Percentiles rank a stretch among this genome's conserved stretches.
phyloP scores from a whole-genome alignment of 805 yeast species.

The Ogataea trehaloabstinens region DNA sequence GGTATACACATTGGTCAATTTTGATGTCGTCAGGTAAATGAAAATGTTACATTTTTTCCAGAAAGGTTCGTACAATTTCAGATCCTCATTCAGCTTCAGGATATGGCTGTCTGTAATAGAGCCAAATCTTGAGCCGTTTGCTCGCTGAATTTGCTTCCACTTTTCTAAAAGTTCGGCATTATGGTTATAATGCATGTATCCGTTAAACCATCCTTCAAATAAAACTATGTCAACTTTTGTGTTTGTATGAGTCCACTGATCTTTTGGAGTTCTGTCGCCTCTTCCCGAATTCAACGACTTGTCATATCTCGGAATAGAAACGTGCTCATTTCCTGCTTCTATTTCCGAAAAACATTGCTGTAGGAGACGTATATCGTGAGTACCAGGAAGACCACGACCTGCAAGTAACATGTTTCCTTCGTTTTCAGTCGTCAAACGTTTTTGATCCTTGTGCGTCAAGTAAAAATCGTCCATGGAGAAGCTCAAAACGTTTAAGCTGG shows the following conservation, averaged over 20 bases:
- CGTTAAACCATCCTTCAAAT: constrained; percentile 94
- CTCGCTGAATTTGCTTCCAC: constrained; percentile 26
- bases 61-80: constrained; percentile 47
- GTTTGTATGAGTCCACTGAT: constrained; percentile 36
- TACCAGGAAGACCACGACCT: constrained; percentile 92
- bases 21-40: constrained; percentile 58
- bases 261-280: constrained; percentile 65
- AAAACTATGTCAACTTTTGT: constrained; percentile 60
- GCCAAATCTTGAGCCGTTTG: constrained; percentile 19
- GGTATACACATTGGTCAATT: constrained; percentile 58
- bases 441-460: constrained; percentile 62
- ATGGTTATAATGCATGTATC: constrained; percentile 50
- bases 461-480: constrained; percentile 88
- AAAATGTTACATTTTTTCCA: constrained; percentile 63
- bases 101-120: constrained; percentile 19
- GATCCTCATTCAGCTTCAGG: constrained; percentile 47
- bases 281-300: constrained; percentile 68
- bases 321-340: constrained; percentile 23
- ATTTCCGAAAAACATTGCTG: constrained; percentile 34
- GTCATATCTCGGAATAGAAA: constrained; percentile 68
- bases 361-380: constrained; percentile 70
- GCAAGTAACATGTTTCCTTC: constrained; percentile 44
- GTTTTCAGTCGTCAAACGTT: constrained; percentile 36
- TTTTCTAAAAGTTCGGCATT: constrained; percentile 25
- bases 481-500: constrained; percentile 39